These are phyloP conservation scores for Firmiana major DNA, from an alignment of 345 rosid species.

Conservation along the genomic window DNA sequence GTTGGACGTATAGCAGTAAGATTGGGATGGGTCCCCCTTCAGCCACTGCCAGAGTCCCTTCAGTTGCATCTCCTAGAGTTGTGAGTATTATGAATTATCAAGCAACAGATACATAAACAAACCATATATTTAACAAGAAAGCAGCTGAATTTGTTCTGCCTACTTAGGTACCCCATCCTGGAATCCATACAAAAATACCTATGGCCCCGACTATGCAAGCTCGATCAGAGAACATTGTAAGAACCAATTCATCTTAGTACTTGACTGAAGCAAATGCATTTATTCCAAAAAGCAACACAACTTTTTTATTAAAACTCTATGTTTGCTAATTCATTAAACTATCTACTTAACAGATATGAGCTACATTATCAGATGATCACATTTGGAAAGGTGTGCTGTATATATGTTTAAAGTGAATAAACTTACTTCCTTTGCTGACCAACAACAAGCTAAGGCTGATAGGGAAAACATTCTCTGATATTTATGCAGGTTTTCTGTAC, in stretches of 20 bases:
- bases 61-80: slow-evolving; percentile 93
- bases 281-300: not conserved
- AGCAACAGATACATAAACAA: not conserved
- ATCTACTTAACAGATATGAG: no score
- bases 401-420: no score
- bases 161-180: slow-evolving; percentile 75
- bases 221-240: slow-evolving; percentile 88
- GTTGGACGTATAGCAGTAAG: slow-evolving; percentile 98
- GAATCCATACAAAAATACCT: slow-evolving; percentile 94
- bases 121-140: slow-evolving; percentile 1
- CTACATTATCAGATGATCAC: no score
- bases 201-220: slow-evolving; percentile 97
- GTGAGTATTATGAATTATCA: slow-evolving; percentile 41
- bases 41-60: slow-evolving; percentile 94
- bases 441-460: no score
- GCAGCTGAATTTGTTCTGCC: slow-evolving; percentile 15
- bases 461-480: no score
- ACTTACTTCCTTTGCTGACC: no score
- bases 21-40: slow-evolving; percentile 98
- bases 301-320: no score
- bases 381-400: no score
- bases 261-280: slow-evolving; percentile 3
- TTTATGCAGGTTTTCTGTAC: no score
- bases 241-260: slow-evolving; percentile 14
- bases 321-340: no score